Conservation (phyloP, 345 rosid species). For the Salix brachista region DNA sequence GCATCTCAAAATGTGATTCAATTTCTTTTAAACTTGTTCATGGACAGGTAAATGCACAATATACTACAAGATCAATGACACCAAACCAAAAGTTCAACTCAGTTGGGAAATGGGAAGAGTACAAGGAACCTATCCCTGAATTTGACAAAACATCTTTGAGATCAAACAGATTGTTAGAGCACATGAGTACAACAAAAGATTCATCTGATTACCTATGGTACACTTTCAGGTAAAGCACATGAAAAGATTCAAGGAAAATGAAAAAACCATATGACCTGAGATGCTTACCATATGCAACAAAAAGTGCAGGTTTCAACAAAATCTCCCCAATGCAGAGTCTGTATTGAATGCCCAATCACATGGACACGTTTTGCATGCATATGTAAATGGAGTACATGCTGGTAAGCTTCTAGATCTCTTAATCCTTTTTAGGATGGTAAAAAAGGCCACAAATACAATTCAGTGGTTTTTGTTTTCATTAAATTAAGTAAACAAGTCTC, state of each 20-base stretch:
- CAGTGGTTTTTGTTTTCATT: background rate
- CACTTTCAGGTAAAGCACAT: conserved; percentile 43
- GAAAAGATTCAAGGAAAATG: background rate
- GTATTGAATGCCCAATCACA: conserved; percentile 42
- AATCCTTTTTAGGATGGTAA: background rate
- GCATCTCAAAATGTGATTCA: background rate
- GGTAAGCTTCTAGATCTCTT: conserved; percentile 33
- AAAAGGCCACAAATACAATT: background rate
- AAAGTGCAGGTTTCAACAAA: conserved; percentile 43
- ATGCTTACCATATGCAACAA: background rate
- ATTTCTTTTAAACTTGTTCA: background rate
- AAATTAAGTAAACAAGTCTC: too few species aligned
- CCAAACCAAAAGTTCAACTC: conserved; percentile 37
- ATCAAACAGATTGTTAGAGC: conserved; percentile 58
- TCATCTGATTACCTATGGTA: conserved; percentile 81
- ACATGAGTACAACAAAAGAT: conserved; percentile 62
- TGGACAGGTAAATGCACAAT: conserved; percentile 50
- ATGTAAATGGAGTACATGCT: conserved; percentile 46
- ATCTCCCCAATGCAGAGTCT: conserved; percentile 25
- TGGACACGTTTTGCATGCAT: conserved; percentile 65
- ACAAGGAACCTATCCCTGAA: conserved; percentile 44
- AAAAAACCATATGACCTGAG: background rate
- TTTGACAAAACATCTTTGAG: conserved; percentile 42
- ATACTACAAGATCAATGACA: conserved; percentile 42
- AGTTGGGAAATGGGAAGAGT: conserved; percentile 47